phyloP scores from a whole-genome alignment of 225 moss, liverwort and hornwort genomes.

The Sphagnum tenellum region DNA sequence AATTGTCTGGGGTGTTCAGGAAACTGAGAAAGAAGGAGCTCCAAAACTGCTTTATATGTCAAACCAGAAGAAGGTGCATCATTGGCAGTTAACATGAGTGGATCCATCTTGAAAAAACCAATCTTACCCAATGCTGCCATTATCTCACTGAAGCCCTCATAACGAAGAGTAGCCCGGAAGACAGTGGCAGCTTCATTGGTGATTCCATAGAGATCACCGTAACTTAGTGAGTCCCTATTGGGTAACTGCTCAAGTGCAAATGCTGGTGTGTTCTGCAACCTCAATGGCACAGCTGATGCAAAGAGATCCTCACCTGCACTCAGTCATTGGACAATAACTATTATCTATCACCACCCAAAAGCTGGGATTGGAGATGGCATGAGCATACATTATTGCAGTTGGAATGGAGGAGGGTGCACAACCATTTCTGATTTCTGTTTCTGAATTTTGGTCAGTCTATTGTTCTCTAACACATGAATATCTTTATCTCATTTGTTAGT shows the following conservation, averaged over 20 bases:
- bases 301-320: slow-evolving; percentile 75
- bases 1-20: not conserved
- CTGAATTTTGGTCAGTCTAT: no score
- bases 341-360: no score
- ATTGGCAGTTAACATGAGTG: slow-evolving; percentile 20
- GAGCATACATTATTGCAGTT: no score
- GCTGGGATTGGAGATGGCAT: no score
- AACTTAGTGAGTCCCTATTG: slow-evolving; percentile 74
- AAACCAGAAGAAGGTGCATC: slow-evolving; percentile 7
- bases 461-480: no score
- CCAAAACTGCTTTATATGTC: slow-evolving; percentile 42
- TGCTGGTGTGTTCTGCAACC: slow-evolving; percentile 58
- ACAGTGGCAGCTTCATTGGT: slow-evolving; percentile 70
- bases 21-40: slow-evolving; percentile 25
- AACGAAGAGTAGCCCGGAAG: slow-evolving; percentile 84
- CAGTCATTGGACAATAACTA: not conserved
- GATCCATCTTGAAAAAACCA: slow-evolving; percentile 55
- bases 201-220: slow-evolving; percentile 76
- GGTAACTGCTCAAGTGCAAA: slow-evolving; percentile 82
- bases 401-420: no score
- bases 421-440: no score
- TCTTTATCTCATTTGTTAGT: not conserved
- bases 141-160: slow-evolving; percentile 78
- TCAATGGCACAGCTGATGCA: slow-evolving; percentile 49
- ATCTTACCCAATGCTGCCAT: slow-evolving; percentile 72